Conservation (phyloP, 768 basidiomycete genomes). For the Panus rudis region DNA sequence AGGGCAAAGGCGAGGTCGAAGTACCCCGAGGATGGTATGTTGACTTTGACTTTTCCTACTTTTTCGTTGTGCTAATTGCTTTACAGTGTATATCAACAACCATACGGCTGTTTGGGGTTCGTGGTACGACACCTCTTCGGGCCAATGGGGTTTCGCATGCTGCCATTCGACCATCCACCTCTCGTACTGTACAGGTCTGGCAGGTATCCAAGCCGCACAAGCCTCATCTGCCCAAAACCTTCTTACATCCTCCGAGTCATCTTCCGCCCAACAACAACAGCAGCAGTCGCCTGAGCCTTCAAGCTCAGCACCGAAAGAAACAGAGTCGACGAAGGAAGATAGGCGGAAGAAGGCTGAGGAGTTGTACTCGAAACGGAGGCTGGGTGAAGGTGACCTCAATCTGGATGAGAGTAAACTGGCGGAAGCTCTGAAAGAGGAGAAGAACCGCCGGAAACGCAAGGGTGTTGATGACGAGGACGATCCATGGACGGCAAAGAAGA, state of each 20-base stretch:
- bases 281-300: conserved; percentile 8
- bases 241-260: conserved; percentile 37
- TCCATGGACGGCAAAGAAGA: conserved; percentile 41
- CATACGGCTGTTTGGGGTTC: conserved; percentile 98
- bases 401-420: conserved; percentile 66
- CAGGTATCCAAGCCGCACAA: conserved; percentile 69
- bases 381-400: conserved; percentile 77
- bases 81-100: conserved; percentile 80
- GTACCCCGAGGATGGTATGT: conserved; percentile 92
- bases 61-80: conserved; percentile 6
- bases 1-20: conserved; percentile 82
- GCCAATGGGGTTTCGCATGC: conserved; percentile 90
- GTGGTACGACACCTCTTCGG: conserved; percentile 68
- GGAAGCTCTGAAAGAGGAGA: conserved; percentile 70
- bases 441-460: conserved; percentile 63
- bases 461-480: conserved; percentile 51
- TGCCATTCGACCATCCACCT: conserved; percentile 83
- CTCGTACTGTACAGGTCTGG: conserved; percentile 88
- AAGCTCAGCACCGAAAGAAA: conserved; percentile 18
- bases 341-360: conserved; percentile 44
- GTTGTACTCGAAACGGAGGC: conserved; percentile 69
- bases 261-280: conserved; percentile 14
- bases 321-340: conserved; percentile 23
- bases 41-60: conserved; percentile 1
- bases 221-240: conserved; percentile 73